phyloP scores from a whole-genome alignment of 495 filamentous ascomycete species.

The Aspergillus carlsbadensis region DNA sequence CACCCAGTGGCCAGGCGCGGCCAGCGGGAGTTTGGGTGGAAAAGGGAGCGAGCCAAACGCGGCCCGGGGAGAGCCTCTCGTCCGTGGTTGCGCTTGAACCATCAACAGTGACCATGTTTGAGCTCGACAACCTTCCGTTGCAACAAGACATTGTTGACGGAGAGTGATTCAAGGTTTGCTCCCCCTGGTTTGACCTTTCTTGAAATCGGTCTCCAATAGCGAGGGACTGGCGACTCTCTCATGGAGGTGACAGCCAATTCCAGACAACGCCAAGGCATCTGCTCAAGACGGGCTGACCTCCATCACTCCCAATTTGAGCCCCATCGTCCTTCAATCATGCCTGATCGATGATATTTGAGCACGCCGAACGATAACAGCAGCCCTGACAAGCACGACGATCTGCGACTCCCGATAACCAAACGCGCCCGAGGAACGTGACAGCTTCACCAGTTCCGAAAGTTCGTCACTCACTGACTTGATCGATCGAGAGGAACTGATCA shows the following conservation, averaged over 20 bases:
- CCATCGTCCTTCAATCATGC: neutral
- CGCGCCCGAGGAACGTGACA: slow-evolving; percentile 2
- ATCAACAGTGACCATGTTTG: slow-evolving; percentile 14
- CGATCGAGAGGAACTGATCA: neutral
- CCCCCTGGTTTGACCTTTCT: neutral
- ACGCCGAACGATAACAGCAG: neutral
- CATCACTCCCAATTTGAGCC: neutral
- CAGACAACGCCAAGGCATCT: neutral
- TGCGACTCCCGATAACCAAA: neutral
- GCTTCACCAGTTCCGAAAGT: neutral
- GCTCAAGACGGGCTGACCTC: neutral
- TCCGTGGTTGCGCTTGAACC: slow-evolving; percentile 27
- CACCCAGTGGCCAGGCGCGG: slow-evolving; percentile 10
- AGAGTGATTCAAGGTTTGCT: neutral
- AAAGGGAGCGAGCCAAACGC: slow-evolving; percentile 20
- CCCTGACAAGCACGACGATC: neutral
- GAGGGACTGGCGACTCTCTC: neutral
- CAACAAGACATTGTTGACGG: neutral
- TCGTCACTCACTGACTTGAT: neutral
- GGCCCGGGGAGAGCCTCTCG: slow-evolving; percentile 16
- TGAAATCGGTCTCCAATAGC: neutral
- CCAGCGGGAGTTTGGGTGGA: slow-evolving; percentile 6
- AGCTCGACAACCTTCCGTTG: neutral
- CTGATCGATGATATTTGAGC: neutral
- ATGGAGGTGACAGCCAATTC: neutral